Conservation (phyloP, 352 stramenopile species). For the Elongisporangium undulatum region DNA sequence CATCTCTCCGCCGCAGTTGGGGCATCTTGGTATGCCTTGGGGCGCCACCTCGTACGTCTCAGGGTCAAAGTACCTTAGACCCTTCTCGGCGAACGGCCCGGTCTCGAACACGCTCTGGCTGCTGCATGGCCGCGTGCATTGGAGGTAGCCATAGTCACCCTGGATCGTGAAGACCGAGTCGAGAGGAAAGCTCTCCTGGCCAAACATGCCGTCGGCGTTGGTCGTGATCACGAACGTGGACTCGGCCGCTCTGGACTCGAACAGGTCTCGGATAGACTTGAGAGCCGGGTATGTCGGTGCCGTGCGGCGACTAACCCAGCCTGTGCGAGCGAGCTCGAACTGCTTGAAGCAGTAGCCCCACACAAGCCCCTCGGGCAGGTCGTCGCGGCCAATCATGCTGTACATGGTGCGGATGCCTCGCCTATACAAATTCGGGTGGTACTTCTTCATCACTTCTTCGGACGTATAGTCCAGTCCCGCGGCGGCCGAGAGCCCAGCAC, state of each 20-base stretch:
- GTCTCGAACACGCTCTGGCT: constrained; percentile 44
- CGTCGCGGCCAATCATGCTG: constrained; percentile 39
- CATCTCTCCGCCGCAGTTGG: constrained; percentile 36
- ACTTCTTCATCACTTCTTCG: constrained; percentile 51
- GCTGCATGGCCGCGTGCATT: constrained; percentile 42
- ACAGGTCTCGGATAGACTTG: constrained; percentile 33
- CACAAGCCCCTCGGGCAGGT: constrained; percentile 37
- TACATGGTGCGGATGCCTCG: constrained; percentile 52
- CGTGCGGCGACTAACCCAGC: constrained; percentile 44
- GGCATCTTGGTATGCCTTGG: constrained; percentile 40
- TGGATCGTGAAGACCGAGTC: constrained; percentile 57
- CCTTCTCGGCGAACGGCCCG: constrained; percentile 47
- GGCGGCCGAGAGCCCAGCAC: constrained; percentile 57
- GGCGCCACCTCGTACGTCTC: constrained; percentile 47
- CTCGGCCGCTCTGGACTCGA: constrained; percentile 17
- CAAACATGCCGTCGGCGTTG: constrained; percentile 73
- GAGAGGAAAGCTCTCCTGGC: constrained; percentile 52
- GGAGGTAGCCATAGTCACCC: constrained; percentile 55
- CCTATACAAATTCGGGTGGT: constrained; percentile 39
- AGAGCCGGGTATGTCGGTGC: constrained; percentile 45
- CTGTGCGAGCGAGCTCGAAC: constrained; percentile 39
- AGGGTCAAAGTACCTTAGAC: constrained; percentile 40
- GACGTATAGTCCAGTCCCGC: constrained; percentile 73
- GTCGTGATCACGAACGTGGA: constrained; percentile 65
- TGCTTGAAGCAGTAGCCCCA: constrained; percentile 69